Evolutionary conservation across 169 alveolate genomes (phyloP).

Genomic region (Plasmodium fragile): DNA sequence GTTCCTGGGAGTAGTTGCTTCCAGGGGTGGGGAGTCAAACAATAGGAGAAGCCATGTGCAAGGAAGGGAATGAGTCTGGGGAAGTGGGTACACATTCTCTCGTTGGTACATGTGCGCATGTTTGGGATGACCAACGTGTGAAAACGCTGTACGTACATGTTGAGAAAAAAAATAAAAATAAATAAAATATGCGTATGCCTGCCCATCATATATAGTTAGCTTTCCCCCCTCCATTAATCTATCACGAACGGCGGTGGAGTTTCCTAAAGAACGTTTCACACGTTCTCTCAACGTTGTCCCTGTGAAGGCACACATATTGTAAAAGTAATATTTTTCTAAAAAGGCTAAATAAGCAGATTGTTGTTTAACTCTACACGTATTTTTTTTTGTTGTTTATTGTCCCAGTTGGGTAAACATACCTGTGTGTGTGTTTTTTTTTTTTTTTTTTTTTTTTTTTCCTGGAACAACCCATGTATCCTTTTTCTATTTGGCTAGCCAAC

Average conservation of each 20-base stretch:
- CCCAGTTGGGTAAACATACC: not conserved
- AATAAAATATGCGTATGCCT: not conserved
- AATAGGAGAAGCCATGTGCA: not conserved
- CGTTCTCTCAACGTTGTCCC: not conserved
- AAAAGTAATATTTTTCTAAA: not conserved
- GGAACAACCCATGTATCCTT: not conserved
- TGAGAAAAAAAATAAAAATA: not conserved
- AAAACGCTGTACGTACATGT: not conserved
- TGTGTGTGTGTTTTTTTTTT: not conserved
- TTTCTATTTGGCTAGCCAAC: not conserved
- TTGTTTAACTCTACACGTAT: not conserved
- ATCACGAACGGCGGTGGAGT: not conserved
- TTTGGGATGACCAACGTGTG: not conserved
- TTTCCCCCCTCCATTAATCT: not conserved
- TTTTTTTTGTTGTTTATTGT: not conserved
- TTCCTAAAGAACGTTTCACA: not conserved
- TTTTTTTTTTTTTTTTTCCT: constrained; percentile 13
- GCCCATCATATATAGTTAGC: not conserved
- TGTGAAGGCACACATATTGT: not conserved
- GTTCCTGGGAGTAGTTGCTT: constrained; percentile 51
- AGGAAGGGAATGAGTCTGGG: not conserved
- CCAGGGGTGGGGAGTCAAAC: not conserved
- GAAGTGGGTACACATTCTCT: not conserved
- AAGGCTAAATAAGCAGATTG: not conserved
- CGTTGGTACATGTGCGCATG: not conserved